Evolutionary conservation across 2,329 filamentous ascomycete species (phyloP).

Genomic region (Thelonectria discophora): DNA sequence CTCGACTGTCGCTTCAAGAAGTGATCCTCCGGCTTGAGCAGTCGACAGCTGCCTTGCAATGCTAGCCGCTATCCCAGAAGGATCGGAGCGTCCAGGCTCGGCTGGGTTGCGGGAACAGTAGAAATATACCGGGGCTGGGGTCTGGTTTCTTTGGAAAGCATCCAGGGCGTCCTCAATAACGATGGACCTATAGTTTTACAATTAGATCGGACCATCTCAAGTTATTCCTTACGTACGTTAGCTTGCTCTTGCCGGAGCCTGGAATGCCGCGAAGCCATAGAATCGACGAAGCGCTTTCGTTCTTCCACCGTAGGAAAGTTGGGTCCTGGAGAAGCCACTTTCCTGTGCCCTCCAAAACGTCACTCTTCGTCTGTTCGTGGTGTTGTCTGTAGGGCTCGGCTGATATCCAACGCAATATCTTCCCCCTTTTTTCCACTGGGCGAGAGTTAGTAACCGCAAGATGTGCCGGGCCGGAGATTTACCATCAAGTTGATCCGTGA

Average conservation of each 20-base stretch:
- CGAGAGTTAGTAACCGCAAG: neutral
- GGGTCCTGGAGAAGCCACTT: constrained; percentile 7
- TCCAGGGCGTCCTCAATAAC: constrained; percentile 2
- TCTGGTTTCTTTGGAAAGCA: neutral
- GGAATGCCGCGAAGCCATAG: constrained; percentile 10
- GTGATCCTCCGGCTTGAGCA: neutral
- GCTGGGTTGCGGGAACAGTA: constrained; percentile 17
- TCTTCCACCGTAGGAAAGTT: constrained; percentile 2
- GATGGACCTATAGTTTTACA: constrained; percentile 1
- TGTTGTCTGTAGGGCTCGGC: neutral
- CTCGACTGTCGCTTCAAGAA: constrained; percentile 11
- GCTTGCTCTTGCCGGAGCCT: constrained; percentile 10
- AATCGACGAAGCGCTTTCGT: constrained; percentile 6
- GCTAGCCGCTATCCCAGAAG: neutral
- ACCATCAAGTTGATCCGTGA: constrained; percentile 4
- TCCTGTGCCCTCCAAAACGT: constrained; percentile 7
- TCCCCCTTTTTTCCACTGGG: neutral
- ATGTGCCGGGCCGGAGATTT: neutral
- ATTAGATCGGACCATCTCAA: neutral
- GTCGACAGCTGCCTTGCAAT: constrained; percentile 14
- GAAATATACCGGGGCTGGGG: constrained; percentile 10
- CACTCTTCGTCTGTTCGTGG: constrained; percentile 1
- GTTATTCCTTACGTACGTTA: constrained; percentile 1
- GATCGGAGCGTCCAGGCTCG: constrained; percentile 8
- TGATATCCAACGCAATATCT: constrained; percentile 5